Conservation (phyloP, 2,329 filamentous ascomycete genomes). For the Cytospora piceicola region DNA sequence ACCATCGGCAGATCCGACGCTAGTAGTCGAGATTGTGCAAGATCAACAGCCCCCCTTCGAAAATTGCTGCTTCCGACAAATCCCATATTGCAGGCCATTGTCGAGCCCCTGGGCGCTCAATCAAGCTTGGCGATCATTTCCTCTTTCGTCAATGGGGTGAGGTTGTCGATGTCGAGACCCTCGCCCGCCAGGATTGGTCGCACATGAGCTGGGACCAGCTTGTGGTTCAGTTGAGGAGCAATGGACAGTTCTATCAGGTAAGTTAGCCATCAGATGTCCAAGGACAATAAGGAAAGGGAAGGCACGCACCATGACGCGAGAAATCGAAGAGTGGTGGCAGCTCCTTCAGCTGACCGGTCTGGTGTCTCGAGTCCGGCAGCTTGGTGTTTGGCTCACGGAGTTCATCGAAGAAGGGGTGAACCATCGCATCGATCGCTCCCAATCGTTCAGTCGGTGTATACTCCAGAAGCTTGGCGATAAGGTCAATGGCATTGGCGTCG, state of each 20-base stretch:
- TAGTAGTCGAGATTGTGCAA: conserved; percentile 14
- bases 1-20: conserved; percentile 28
- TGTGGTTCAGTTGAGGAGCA: conserved; percentile 80
- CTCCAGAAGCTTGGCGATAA: conserved; percentile 91
- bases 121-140: conserved; percentile 98
- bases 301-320: conserved; percentile 79
- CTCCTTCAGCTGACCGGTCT: conserved; percentile 77
- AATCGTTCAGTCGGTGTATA: conserved; percentile 97
- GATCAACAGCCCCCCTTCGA: conserved; percentile 11
- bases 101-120: conserved; percentile 57
- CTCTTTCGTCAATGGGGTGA: conserved; percentile 87
- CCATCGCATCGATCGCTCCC: conserved; percentile 93
- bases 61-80: conserved; percentile 26
- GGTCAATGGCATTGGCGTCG: conserved; percentile 86
- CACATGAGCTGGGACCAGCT: conserved; percentile 84
- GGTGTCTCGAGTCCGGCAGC: conserved; percentile 91
- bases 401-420: conserved; percentile 98
- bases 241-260: conserved; percentile 84
- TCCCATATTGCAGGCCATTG: conserved; percentile 23
- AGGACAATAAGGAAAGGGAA: conserved; percentile 10
- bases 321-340: conserved; percentile 92
- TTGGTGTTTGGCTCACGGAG: conserved; percentile 88
- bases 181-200: conserved; percentile 72
- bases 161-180: conserved; percentile 91
- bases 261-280: conserved; percentile 34